Evolutionary conservation across 2,329 filamentous ascomycete genomes (phyloP).

Genomic region (Cadophora sp.): DNA sequence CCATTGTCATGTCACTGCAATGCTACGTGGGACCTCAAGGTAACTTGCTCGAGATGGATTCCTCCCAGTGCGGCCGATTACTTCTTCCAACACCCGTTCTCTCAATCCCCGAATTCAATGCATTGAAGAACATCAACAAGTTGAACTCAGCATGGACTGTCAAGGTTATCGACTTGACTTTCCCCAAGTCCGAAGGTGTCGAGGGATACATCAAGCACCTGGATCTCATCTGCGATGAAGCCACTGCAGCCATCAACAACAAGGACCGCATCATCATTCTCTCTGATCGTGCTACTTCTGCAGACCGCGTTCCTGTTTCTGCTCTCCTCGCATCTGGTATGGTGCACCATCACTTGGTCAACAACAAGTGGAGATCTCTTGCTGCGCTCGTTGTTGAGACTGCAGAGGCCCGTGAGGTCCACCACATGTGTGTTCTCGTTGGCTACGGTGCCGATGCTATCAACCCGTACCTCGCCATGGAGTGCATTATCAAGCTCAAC

Average conservation of each 20-base stretch:
- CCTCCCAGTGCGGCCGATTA: conserved; percentile 85
- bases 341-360: conserved; percentile 93
- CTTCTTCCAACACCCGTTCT: conserved; percentile 88
- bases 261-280: conserved; percentile 87
- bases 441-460: conserved; percentile 95
- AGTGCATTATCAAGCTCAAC: conserved; percentile 97
- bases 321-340: conserved; percentile 88
- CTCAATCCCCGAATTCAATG: conserved; percentile 89
- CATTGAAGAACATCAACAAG: conserved; percentile 77
- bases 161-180: conserved; percentile 90
- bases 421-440: conserved; percentile 98
- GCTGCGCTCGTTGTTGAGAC: conserved; percentile 89
- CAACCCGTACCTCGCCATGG: conserved; percentile 93
- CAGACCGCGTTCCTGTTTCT: conserved; percentile 84
- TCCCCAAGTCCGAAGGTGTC: conserved; percentile 83
- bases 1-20: conserved; percentile 97
- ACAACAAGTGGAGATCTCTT: conserved; percentile 93
- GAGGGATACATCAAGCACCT: conserved; percentile 86
- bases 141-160: conserved; percentile 84
- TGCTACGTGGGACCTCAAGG: conserved; percentile 97
- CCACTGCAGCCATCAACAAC: conserved; percentile 82
- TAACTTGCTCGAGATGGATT: conserved; percentile 92
- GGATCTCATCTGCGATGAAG: conserved; percentile 85
- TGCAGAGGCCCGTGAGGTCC: conserved; percentile 93
- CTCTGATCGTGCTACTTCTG: conserved; percentile 85